phyloP scores from a whole-genome alignment of 1,284 basidiomycete genomes.

The Cryptococcus hybrid region DNA sequence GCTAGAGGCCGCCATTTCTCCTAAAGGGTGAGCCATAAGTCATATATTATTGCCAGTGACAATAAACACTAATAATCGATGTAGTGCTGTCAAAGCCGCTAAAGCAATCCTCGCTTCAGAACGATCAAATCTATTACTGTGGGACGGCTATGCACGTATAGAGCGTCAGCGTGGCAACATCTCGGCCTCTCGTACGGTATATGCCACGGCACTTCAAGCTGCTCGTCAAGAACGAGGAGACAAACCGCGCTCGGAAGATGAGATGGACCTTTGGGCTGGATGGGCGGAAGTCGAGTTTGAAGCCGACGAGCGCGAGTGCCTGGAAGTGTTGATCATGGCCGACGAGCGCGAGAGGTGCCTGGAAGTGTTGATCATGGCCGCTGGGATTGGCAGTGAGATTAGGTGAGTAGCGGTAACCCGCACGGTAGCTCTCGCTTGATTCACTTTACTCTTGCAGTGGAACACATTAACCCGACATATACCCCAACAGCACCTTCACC shows the following conservation, averaged over 20 bases:
- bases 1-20: conserved; percentile 36
- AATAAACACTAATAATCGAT: background rate
- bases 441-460: too few species aligned
- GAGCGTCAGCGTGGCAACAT: conserved; percentile 68
- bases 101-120: conserved; percentile 64
- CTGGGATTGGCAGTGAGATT: conserved; percentile 15
- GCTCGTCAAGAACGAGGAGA: conserved; percentile 18
- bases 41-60: background rate
- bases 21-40: conserved; percentile 28
- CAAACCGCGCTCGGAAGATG: conserved; percentile 19
- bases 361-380: conserved; percentile 27
- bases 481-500: conserved; percentile 10
- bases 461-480: too few species aligned
- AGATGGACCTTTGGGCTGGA: conserved; percentile 68
- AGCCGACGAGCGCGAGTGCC: conserved; percentile 43
- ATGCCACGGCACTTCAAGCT: conserved; percentile 58
- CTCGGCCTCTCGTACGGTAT: conserved; percentile 78
- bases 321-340: conserved; percentile 47
- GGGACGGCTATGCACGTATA: conserved; percentile 78
- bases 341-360: conserved; percentile 23
- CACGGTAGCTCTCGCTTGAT: too few species aligned
- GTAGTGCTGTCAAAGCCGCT: conserved; percentile 59
- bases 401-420: conserved; percentile 5
- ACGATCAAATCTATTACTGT: conserved; percentile 67
- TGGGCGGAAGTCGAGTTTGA: conserved; percentile 82